Conservation (phyloP, 148 eudicot species). For the Rhododendron ovatum region DNA sequence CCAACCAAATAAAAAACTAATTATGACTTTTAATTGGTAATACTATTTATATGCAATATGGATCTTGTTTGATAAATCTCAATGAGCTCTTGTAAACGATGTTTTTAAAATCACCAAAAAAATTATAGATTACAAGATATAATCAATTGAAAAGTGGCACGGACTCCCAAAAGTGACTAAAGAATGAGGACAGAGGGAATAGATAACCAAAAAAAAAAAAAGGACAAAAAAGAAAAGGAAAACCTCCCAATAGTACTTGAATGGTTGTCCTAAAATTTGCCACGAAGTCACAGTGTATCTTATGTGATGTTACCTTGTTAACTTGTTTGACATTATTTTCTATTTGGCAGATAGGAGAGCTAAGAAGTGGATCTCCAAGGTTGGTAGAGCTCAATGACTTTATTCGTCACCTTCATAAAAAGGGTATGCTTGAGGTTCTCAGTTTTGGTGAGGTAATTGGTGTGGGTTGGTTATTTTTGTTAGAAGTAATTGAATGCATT, state of each 20-base stretch:
- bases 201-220: background rate
- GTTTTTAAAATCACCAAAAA: too few relatives aligned
- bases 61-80: too few relatives aligned
- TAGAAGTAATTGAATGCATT: background rate
- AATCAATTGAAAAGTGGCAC: too few relatives aligned
- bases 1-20: too few relatives aligned
- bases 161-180: too few relatives aligned
- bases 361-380: slow-evolving; percentile 95
- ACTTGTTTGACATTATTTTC: background rate
- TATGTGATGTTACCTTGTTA: background rate
- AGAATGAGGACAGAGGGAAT: too few relatives aligned
- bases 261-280: background rate
- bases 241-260: background rate
- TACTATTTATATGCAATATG: too few relatives aligned
- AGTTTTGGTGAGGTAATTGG: slow-evolving; percentile 92
- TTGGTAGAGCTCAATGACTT: slow-evolving; percentile 88
- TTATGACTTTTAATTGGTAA: too few relatives aligned
- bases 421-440: slow-evolving; percentile 74
- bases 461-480: background rate
- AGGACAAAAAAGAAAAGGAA: background rate
- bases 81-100: too few relatives aligned
- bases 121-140: too few relatives aligned
- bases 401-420: slow-evolving; percentile 74
- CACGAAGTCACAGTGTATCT: background rate
- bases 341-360: slow-evolving; percentile 75